phyloP scores from a whole-genome alignment of 2,329 filamentous ascomycete species.

The Fusarium mangiferae region DNA sequence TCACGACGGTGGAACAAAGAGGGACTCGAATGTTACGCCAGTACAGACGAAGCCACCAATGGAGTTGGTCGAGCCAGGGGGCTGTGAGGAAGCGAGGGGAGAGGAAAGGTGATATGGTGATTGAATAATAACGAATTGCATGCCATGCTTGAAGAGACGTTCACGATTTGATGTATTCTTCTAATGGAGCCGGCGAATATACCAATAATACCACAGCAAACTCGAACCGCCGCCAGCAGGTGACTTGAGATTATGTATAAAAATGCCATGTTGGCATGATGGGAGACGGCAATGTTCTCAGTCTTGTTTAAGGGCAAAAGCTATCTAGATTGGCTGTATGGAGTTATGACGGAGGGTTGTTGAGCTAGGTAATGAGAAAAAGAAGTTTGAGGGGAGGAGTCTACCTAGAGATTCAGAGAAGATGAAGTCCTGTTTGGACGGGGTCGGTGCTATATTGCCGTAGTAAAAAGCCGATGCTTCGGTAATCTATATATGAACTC shows the following conservation, averaged over 20 bases:
- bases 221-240: constrained; percentile 7
- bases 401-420: background rate
- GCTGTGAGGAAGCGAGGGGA: constrained; percentile 33
- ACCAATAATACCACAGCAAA: constrained; percentile 41
- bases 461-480: background rate
- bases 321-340: background rate
- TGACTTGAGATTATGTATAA: constrained; percentile 6
- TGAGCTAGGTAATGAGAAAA: background rate
- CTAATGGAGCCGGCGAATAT: constrained; percentile 37
- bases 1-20: constrained; percentile 56
- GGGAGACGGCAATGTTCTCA: background rate
- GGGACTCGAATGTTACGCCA: constrained; percentile 51
- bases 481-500: background rate
- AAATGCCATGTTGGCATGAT: background rate
- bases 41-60: constrained; percentile 48
- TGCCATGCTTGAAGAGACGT: constrained; percentile 42
- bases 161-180: constrained; percentile 43
- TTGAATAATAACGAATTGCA: constrained; percentile 36
- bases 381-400: background rate
- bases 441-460: background rate
- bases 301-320: background rate
- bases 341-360: background rate
- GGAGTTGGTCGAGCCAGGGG: constrained; percentile 29
- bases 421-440: background rate
- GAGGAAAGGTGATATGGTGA: constrained; percentile 43